Percentiles rank a stretch among this genome's conserved stretches.
phyloP scores from a whole-genome alignment of 257 asterid species.

The Solanum sitiens region DNA sequence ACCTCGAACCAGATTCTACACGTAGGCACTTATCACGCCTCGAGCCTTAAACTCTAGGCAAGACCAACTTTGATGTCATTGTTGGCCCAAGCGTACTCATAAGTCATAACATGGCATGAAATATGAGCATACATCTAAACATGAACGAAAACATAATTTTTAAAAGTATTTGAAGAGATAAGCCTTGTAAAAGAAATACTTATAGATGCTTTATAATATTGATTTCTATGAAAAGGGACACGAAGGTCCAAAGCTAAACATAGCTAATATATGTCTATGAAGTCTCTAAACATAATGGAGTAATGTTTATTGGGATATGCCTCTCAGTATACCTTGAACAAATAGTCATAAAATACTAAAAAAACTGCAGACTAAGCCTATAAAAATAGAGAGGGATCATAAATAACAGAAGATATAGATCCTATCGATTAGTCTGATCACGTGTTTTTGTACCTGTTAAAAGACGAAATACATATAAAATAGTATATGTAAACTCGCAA shows the following conservation, averaged over 20 bases:
- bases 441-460: too few species aligned
- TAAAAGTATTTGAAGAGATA: not conserved
- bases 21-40: too few species aligned
- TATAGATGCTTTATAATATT: too few species aligned
- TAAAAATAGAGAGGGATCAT: not conserved
- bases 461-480: not conserved
- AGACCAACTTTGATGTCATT: not conserved
- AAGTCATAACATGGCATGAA: not conserved
- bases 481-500: too few species aligned
- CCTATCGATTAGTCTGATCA: not conserved
- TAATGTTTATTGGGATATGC: not conserved
- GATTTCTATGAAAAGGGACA: not conserved
- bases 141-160: too few species aligned
- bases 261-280: not conserved
- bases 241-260: too few species aligned
- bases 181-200: not conserved
- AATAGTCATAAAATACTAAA: too few species aligned
- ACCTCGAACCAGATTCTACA: too few species aligned
- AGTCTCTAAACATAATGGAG: not conserved
- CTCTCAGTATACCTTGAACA: not conserved
- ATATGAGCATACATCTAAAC: not conserved
- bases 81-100: not conserved
- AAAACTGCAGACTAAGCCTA: not conserved
- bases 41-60: not conserved
- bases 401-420: too few species aligned